Evolutionary conservation across 2,329 filamentous ascomycete species (phyloP), one percentile per base, ranked within the genome.

Genomic region (Tolypocladium album): DNA sequence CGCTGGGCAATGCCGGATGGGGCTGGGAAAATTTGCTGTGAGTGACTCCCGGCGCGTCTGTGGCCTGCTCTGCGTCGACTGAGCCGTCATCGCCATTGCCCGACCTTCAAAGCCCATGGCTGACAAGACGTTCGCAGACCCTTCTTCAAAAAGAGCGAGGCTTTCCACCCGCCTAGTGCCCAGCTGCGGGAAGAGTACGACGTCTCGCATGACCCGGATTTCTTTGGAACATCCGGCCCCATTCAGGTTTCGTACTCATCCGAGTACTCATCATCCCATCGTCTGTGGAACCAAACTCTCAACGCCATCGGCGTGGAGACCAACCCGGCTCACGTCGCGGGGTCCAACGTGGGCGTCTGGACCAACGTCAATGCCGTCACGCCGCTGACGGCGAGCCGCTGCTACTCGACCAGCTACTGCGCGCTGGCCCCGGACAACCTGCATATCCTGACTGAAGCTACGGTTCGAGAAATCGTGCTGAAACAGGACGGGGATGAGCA

Each of bases 1-100:
- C 74, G 38, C 69, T 87, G 12, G 84, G 84, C 0, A 87, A 86
- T 64, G 60, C 64, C 1, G 84, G 82, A 2, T 87, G 84, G 84
- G 74, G 76, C 1, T 87, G 81, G 81, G 71, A 81, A 15, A 62
- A 65, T 2, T 62, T 75, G 3, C 40, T 73, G 71, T 73, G 57
- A 70, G 71, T 67, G 40, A 12, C 38, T 5, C 43, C 17, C 17
- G 34, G 7, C 34, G 43, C 31, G n/a, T n/a, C 1, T 31, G 45
- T 50, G 24, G 13, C 24, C 13, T 31, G 20, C 7, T 31, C 13
- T 24, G 3, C n/a, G 5, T 8, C 40, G 22, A 13, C 2, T 6
- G 24, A 50, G 24, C 8, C 45, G 15, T 50, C 4, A 7, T 27
- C 43, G 43, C 43, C 7, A 13, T 12, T 13, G 43, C 43, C n/a